Conservation (phyloP, 768 basidiomycete genomes). For the Clitopilus hobsonii region DNA sequence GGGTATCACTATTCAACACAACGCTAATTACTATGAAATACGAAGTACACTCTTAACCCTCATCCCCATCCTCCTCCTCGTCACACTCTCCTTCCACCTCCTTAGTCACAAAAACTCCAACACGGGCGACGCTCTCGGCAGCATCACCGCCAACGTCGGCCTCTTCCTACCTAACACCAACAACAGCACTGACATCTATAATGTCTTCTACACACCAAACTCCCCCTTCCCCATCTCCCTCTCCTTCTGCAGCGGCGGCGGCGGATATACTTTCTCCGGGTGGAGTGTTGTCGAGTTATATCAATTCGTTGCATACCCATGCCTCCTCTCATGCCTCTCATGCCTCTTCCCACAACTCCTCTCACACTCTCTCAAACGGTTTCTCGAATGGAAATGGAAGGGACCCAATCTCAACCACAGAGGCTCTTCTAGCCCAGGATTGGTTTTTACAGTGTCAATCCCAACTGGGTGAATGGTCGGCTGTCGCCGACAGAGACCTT, state of each 20-base stretch:
- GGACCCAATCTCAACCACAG: too few species aligned
- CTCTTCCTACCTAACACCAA: constrained; percentile 19
- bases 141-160: constrained; percentile 12
- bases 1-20: too few species aligned
- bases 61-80: not conserved
- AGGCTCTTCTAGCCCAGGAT: constrained; percentile 2
- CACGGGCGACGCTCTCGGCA: not conserved
- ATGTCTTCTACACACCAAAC: constrained; percentile 18
- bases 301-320: constrained; percentile 25
- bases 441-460: constrained; percentile 10
- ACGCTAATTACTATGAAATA: not conserved
- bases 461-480: too few species aligned
- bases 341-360: too few species aligned
- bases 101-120: not conserved
- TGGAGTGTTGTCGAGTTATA: constrained; percentile 22
- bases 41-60: not conserved
- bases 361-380: too few species aligned
- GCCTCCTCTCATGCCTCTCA: too few species aligned
- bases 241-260: constrained; percentile 9
- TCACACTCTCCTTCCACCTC: not conserved
- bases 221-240: constrained; percentile 4
- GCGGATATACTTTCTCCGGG: constrained; percentile 25
- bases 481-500: too few species aligned
- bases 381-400: too few species aligned
- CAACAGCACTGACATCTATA: constrained; percentile 15